Conservation (phyloP, 306 rosid species). For the Cucumis hystrix region DNA sequence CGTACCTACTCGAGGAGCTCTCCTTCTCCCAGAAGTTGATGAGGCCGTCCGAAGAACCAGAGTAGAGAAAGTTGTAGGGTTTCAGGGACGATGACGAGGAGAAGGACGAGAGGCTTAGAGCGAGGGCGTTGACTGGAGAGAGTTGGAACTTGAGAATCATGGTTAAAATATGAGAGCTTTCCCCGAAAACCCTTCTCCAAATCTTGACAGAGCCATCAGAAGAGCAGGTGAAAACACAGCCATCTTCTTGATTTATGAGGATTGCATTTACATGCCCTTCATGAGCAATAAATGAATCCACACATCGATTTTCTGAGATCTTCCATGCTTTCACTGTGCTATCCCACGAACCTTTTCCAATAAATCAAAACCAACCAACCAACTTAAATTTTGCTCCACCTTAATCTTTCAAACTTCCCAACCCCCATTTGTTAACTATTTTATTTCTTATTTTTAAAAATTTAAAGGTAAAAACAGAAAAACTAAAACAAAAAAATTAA, state of each 20-base stretch:
- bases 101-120: conserved; percentile 18
- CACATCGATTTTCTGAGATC: conserved; percentile 24
- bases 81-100: background rate
- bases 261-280: conserved; percentile 40
- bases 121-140: conserved; percentile 29
- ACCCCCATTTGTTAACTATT: too few species aligned
- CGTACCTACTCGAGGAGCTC: conserved; percentile 20
- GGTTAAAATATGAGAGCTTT: conserved; percentile 40
- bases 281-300: conserved; percentile 40
- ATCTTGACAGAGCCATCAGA: conserved; percentile 44
- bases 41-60: conserved; percentile 38
- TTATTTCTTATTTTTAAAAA: too few species aligned
- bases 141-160: conserved; percentile 40
- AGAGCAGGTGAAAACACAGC: conserved; percentile 47
- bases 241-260: conserved; percentile 35
- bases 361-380: too few species aligned
- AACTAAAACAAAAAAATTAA: too few species aligned
- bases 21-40: conserved; percentile 49
- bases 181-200: conserved; percentile 47
- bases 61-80: conserved; percentile 22
- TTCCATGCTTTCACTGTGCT: conserved; percentile 41
- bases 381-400: too few species aligned
- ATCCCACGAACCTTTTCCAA: conserved; percentile 28
- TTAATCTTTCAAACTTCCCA: too few species aligned
- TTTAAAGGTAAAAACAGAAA: too few species aligned